Evolutionary conservation across 768 basidiomycete genomes (phyloP), one percentile per base, ranked within the genome.

Genomic region (Hydnomerulius pinastri): DNA sequence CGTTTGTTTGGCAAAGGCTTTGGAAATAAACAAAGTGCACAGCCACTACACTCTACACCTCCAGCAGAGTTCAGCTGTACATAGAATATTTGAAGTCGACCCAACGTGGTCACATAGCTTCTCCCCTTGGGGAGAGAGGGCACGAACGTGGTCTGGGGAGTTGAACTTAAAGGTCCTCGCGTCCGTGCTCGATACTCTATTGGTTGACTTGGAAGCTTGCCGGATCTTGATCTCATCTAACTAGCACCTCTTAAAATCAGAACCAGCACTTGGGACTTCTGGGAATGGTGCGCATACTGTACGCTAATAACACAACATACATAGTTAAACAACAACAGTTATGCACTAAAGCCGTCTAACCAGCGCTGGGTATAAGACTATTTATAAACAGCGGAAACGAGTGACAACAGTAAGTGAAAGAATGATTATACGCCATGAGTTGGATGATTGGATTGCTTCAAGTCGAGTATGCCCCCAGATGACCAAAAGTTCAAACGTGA

Each of bases 311-410:
- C 45, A 65, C 57, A 59, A 67, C 54, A 54, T 54, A 49, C 46
- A 28, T 57, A 44, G 44, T 43, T 54, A 58, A 42, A 62, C 47
- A 54, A 57, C 63, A 65, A 62, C 56, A 61, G 37, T 33, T 48
- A 50, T 40, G 39, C 46, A 51, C 55, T 42, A 41, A 38, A 41
- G 48, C 38, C 41, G 46, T 46, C 37, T 43, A 46, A 49, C 43
- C 18, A 50, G 43, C 43, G 49, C 20, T 24, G 57, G 64, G 66
- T 62, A 70, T 68, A 60, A 58, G 13, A 43, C 51, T 56, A 68
- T 35, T 42, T 59, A 70, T 60, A 61, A 53, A 70, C 59, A 52
- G 50, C 40, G 50, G 40, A 40, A 66, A 64, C 44, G 62, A 70
- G 36, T 46, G 63, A 51, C 15, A 23, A 47, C 54, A 42, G 56